phyloP scores from a whole-genome alignment of 2,329 filamentous ascomycete species.

The Xylariales sp. region DNA sequence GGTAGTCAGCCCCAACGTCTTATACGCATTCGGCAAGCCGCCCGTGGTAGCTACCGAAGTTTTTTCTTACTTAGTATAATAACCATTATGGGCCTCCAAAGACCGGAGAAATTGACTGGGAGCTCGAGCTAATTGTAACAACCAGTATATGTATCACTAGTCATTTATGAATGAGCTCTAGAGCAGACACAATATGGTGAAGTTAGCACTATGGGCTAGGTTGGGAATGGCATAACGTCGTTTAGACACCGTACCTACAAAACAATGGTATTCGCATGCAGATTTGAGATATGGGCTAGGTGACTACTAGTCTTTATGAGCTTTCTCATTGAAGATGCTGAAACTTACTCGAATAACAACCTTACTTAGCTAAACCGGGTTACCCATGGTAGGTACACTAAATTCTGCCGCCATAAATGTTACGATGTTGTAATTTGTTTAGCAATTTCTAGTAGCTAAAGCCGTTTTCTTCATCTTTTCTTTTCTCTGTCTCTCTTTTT shows the following conservation, averaged over 20 bases:
- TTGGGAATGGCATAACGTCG: not conserved
- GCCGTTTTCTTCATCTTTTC: not conserved
- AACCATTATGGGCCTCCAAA: not conserved
- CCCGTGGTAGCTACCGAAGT: slow-evolving; percentile 12
- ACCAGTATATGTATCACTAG: not conserved
- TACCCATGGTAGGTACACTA: not conserved
- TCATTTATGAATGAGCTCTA: not conserved
- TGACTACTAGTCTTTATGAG: too few relatives aligned
- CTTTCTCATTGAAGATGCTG: too few relatives aligned
- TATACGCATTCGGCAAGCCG: slow-evolving; percentile 34
- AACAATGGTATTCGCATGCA: not conserved
- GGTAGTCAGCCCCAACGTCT: slow-evolving; percentile 28
- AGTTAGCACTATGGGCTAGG: not conserved
- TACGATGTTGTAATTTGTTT: not conserved
- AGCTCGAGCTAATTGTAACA: not conserved
- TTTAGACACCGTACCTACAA: not conserved
- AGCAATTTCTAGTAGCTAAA: not conserved
- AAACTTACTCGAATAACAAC: not conserved
- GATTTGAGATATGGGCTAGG: not conserved
- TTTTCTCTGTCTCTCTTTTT: not conserved
- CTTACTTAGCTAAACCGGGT: not conserved
- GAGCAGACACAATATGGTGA: not conserved
- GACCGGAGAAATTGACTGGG: not conserved
- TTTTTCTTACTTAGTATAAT: not conserved
- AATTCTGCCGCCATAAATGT: not conserved